Percentiles rank a stretch among this genome's conserved stretches.
Conservation (phyloP, 2,329 filamentous ascomycete genomes). For the Colletotrichum higginsianum region DNA sequence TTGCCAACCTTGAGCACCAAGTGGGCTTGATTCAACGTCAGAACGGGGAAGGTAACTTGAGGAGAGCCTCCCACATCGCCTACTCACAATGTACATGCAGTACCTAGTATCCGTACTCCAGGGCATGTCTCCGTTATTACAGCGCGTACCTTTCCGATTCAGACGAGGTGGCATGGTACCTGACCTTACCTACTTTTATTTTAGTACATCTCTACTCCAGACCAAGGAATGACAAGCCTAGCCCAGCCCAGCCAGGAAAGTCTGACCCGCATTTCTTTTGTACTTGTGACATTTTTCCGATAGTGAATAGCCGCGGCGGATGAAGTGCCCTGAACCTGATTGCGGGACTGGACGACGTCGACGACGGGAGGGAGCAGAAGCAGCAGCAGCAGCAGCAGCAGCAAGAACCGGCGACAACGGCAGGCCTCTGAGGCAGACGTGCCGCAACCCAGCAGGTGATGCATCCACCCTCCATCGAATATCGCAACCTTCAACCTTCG, state of each 20-base stretch:
- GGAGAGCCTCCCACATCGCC: constrained; percentile 1
- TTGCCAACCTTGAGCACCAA: constrained; percentile 30
- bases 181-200: constrained; percentile 1
- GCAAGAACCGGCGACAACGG: constrained; percentile 14
- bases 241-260: neutral
- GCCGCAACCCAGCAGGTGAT: constrained; percentile 30
- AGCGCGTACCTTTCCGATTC: constrained; percentile 16
- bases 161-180: constrained; percentile 27
- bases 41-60: constrained; percentile 13
- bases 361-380: neutral
- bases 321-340: constrained; percentile 9
- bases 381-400: constrained; percentile 11
- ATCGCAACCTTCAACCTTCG: constrained; percentile 41
- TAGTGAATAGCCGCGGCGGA: neutral
- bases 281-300: neutral
- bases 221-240: neutral
- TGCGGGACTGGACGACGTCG: constrained; percentile 5
- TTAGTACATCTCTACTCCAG: neutral
- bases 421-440: constrained; percentile 41
- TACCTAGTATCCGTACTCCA: too few relatives aligned
- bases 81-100: neutral
- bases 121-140: neutral
- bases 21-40: constrained; percentile 43
- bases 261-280: neutral
- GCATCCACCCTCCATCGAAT: constrained; percentile 27